These are phyloP conservation scores for Yamadazyma taylorii DNA, from an alignment of 1,139 yeast species.

Conservation along the genomic window DNA sequence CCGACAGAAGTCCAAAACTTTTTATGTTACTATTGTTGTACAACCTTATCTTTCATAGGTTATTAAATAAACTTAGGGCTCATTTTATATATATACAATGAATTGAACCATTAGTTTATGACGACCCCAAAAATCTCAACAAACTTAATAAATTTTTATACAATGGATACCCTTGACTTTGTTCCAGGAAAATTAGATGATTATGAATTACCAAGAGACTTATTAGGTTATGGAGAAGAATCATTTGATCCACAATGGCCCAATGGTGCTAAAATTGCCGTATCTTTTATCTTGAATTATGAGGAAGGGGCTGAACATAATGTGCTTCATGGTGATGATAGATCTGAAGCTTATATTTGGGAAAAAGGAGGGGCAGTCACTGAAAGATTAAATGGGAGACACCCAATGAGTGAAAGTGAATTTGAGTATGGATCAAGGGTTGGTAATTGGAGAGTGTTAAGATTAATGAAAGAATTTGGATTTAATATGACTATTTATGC, in stretches of 20 bases:
- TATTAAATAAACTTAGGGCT: no score
- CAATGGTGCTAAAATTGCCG: slow-evolving; percentile 16
- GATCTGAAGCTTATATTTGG: slow-evolving; percentile 27
- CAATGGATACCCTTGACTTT: slow-evolving; percentile 14
- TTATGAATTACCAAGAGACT: slow-evolving; percentile 19
- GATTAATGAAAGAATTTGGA: slow-evolving; percentile 16
- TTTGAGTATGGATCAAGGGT: slow-evolving; percentile 18
- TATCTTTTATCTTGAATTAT: slow-evolving; percentile 15
- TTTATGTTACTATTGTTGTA: no score
- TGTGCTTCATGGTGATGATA: slow-evolving; percentile 15
- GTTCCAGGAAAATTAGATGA: slow-evolving; percentile 12
- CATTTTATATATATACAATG: background rate
- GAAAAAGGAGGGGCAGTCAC: slow-evolving; percentile 21
- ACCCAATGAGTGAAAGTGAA: slow-evolving; percentile 24
- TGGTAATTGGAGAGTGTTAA: slow-evolving; percentile 16
- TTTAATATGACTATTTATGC: slow-evolving; percentile 16
- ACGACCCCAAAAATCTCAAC: no score
- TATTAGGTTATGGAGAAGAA: slow-evolving; percentile 16
- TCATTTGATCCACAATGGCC: slow-evolving; percentile 18
- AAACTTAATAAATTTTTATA: no score
- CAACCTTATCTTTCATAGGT: no score
- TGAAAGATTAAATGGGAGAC: slow-evolving; percentile 13
- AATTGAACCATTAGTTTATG: no score
- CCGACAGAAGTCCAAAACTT: no score
- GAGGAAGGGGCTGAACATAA: slow-evolving; percentile 30